A percentile compares a stretch with the other conserved stretches of the same genome.
These are phyloP conservation scores for Epichloe hybrida DNA, from an alignment of 2,329 filamentous ascomycete genomes.

Conservation along the genomic window DNA sequence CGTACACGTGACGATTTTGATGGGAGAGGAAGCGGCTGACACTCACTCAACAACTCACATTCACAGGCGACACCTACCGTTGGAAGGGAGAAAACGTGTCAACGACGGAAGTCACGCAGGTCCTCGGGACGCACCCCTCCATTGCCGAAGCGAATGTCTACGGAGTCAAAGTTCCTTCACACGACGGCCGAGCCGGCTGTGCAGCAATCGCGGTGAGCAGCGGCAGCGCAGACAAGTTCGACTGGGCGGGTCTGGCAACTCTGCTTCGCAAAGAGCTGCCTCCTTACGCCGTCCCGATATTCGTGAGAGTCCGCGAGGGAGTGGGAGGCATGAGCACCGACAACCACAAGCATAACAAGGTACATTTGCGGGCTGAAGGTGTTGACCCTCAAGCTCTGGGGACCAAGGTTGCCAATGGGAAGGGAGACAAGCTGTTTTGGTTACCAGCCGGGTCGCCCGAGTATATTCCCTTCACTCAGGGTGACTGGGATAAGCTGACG, in stretches of 20 bases:
- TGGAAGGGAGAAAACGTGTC: slow-evolving; percentile 62
- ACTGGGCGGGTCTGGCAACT: slow-evolving; percentile 40
- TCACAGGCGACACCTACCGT: slow-evolving; percentile 47
- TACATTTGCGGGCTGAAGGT: slow-evolving; percentile 3
- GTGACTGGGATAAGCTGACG: slow-evolving; percentile 5
- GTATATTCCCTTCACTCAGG: slow-evolving; percentile 3
- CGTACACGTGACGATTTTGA: neutral
- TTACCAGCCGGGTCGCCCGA: slow-evolving; percentile 2
- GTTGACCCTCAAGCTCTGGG: slow-evolving; percentile 3
- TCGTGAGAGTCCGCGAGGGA: slow-evolving; percentile 3
- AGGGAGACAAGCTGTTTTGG: slow-evolving; percentile 4
- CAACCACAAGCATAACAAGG: slow-evolving; percentile 6
- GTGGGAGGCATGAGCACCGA: slow-evolving; percentile 5
- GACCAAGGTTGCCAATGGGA: slow-evolving; percentile 1
- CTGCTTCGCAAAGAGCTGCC: slow-evolving; percentile 44
- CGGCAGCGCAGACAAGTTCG: slow-evolving; percentile 32
- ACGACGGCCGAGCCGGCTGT: slow-evolving; percentile 57
- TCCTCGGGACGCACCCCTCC: slow-evolving; percentile 43
- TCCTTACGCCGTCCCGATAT: slow-evolving; percentile 62
- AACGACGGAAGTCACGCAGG: slow-evolving; percentile 52
- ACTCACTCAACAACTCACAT: neutral
- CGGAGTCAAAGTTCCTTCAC: slow-evolving; percentile 49
- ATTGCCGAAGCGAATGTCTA: slow-evolving; percentile 58
- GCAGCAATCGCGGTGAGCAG: slow-evolving; percentile 45
- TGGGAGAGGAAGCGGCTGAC: neutral